Conservation (phyloP, 345 rosid genomes). For the Pistacia atlantica region DNA sequence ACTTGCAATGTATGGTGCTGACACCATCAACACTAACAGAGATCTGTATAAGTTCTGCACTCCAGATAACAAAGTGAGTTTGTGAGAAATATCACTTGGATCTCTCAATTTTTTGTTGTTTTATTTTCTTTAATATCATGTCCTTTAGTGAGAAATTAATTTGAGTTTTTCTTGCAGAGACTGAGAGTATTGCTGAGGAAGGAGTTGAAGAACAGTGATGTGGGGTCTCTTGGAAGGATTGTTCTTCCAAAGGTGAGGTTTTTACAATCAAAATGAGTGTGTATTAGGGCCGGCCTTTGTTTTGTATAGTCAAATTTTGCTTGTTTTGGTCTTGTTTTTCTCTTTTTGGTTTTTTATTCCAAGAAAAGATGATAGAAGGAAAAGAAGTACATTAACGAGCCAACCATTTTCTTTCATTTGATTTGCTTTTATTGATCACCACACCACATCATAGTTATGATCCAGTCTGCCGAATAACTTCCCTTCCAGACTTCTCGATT, state of each 20-base stretch:
- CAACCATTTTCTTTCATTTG: constrained; percentile 25
- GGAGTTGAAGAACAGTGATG: constrained; percentile 78
- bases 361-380: constrained; percentile 14
- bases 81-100: not conserved
- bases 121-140: not conserved
- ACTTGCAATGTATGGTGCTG: constrained; percentile 15
- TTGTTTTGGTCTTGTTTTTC: constrained; percentile 16
- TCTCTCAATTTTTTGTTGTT: not conserved
- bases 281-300: not conserved
- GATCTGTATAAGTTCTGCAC: constrained; percentile 44
- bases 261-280: constrained; percentile 14
- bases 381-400: constrained; percentile 19
- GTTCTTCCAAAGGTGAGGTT: constrained; percentile 83
- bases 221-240: constrained; percentile 78
- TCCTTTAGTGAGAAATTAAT: not conserved
- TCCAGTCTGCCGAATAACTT: constrained; percentile 27
- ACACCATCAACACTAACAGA: not conserved
- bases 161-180: constrained; percentile 40
- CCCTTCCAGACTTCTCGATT: constrained; percentile 31
- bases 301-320: not conserved
- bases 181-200: constrained; percentile 61
- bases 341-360: not conserved
- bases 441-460: constrained; percentile 22
- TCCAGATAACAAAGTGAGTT: constrained; percentile 53
- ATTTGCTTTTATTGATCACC: constrained; percentile 26